A percentile compares a stretch with the other conserved stretches of the same genome.
phyloP scores from a whole-genome alignment of 2,329 filamentous ascomycete genomes.

The Emydomyces testavorans region DNA sequence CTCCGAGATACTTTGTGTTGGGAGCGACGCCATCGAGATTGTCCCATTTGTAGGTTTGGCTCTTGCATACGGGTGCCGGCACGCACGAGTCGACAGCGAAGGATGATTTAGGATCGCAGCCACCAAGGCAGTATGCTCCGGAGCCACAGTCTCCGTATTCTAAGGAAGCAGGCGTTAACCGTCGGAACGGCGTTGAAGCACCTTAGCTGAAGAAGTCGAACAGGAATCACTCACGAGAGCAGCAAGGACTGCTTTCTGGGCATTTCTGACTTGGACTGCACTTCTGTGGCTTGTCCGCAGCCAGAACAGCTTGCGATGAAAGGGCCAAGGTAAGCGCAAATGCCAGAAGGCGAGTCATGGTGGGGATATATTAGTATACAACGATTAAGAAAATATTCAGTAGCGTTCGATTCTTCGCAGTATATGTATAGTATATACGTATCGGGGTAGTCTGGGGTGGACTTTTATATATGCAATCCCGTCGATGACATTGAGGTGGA shows the following conservation, averaged over 20 bases:
- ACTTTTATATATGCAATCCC: background rate
- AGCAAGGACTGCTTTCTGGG: slow-evolving; percentile 61
- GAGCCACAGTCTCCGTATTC: slow-evolving; percentile 89
- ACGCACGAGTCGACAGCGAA: slow-evolving; percentile 74
- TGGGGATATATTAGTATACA: slow-evolving; percentile 8
- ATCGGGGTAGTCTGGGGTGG: too few species aligned
- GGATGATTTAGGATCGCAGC: slow-evolving; percentile 81
- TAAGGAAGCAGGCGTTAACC: slow-evolving; percentile 28
- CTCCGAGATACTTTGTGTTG: slow-evolving; percentile 76
- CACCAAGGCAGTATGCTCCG: slow-evolving; percentile 89
- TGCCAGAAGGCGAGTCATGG: slow-evolving; percentile 30
- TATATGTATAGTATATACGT: slow-evolving; percentile 6
- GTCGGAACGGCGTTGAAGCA: background rate
- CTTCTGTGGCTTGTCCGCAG: slow-evolving; percentile 21
- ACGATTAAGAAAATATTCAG: background rate
- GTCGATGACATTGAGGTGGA: too few species aligned
- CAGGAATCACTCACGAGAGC: slow-evolving; percentile 56
- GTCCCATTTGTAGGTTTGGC: slow-evolving; percentile 60
- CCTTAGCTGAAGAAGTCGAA: background rate
- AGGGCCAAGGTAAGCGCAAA: slow-evolving; percentile 25
- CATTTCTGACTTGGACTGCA: slow-evolving; percentile 48
- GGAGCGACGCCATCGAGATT: slow-evolving; percentile 57
- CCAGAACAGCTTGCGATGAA: slow-evolving; percentile 25
- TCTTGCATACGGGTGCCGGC: slow-evolving; percentile 70
- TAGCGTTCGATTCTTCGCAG: background rate